A percentile compares a stretch with the other conserved stretches of the same genome.
These are phyloP conservation scores for Xylaria sp. DNA, from an alignment of 2,329 filamentous ascomycete species.

Conservation along the genomic window DNA sequence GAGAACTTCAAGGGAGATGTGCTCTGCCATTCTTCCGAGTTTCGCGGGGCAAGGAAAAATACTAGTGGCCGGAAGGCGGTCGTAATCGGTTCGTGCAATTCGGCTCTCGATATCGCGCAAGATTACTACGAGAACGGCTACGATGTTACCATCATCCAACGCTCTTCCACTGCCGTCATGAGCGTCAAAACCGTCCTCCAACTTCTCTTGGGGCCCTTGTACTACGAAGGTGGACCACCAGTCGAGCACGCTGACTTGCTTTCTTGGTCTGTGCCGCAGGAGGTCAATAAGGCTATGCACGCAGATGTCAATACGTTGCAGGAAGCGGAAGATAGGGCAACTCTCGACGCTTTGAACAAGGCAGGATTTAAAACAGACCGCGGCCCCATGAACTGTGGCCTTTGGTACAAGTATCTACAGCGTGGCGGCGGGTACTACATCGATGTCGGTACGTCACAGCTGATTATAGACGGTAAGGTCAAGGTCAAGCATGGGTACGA, in stretches of 20 bases:
- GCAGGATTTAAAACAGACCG: slow-evolving; percentile 69
- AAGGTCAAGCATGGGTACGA: slow-evolving; percentile 64
- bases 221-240: slow-evolving; percentile 64
- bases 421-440: slow-evolving; percentile 71
- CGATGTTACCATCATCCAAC: slow-evolving; percentile 70
- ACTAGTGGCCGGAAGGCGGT: slow-evolving; percentile 61
- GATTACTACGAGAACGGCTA: slow-evolving; percentile 69
- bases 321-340: slow-evolving; percentile 51
- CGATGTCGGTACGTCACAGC: slow-evolving; percentile 64
- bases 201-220: slow-evolving; percentile 64
- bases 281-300: slow-evolving; percentile 70
- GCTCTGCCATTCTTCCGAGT: slow-evolving; percentile 66
- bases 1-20: slow-evolving; percentile 63
- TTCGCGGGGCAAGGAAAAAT: slow-evolving; percentile 56
- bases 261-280: slow-evolving; percentile 66
- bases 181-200: slow-evolving; percentile 62
- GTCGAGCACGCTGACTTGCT: slow-evolving; percentile 74
- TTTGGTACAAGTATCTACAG: slow-evolving; percentile 69
- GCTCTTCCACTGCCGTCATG: slow-evolving; percentile 67
- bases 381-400: slow-evolving; percentile 65
- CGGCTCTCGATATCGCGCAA: slow-evolving; percentile 68
- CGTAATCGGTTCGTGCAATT: slow-evolving; percentile 69
- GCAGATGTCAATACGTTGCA: slow-evolving; percentile 56
- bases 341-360: slow-evolving; percentile 62
- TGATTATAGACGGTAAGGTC: slow-evolving; percentile 68